Evolutionary conservation across 495 filamentous ascomycete species (phyloP).

Genomic region (Penicillium macrosclerotiorum): DNA sequence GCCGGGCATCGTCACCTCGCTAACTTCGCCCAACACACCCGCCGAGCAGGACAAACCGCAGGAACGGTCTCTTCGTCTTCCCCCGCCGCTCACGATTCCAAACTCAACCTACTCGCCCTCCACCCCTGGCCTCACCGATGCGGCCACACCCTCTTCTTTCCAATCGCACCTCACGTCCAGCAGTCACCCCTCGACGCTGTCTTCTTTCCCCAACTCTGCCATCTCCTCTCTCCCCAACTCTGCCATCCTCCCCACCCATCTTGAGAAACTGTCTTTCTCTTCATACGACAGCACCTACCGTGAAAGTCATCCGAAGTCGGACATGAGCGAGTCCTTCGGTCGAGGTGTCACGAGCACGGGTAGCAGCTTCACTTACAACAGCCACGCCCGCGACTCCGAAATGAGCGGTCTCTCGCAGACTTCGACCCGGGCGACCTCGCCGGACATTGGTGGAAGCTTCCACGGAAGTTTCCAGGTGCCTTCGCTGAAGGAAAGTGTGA

Average conservation of each 20-base stretch:
- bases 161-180: constrained; percentile 29
- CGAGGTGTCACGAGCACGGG: constrained; percentile 52
- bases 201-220: constrained; percentile 14
- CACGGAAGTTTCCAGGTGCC: constrained; percentile 38
- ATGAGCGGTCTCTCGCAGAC: constrained; percentile 74
- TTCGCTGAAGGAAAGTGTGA: constrained; percentile 54
- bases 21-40: constrained; percentile 17
- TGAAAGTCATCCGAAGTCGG: constrained; percentile 35
- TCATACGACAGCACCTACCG: constrained; percentile 24
- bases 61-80: constrained; percentile 34
- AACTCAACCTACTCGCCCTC: constrained; percentile 32
- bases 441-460: constrained; percentile 55
- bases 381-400: constrained; percentile 74
- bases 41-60: constrained; percentile 19
- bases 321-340: constrained; percentile 38
- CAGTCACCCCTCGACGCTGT: constrained; percentile 17
- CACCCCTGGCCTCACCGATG: constrained; percentile 41
- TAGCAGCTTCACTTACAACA: constrained; percentile 72
- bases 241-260: constrained; percentile 36
- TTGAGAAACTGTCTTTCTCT: constrained; percentile 33
- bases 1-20: constrained; percentile 9
- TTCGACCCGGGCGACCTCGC: constrained; percentile 88
- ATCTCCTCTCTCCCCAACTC: constrained; percentile 31
- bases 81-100: constrained; percentile 43
- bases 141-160: constrained; percentile 44